A percentile compares a stretch with the other conserved stretches of the same genome.
Evolutionary conservation across 148 eudicot genomes (phyloP).

Genomic region (Persicaria tinctoria): DNA sequence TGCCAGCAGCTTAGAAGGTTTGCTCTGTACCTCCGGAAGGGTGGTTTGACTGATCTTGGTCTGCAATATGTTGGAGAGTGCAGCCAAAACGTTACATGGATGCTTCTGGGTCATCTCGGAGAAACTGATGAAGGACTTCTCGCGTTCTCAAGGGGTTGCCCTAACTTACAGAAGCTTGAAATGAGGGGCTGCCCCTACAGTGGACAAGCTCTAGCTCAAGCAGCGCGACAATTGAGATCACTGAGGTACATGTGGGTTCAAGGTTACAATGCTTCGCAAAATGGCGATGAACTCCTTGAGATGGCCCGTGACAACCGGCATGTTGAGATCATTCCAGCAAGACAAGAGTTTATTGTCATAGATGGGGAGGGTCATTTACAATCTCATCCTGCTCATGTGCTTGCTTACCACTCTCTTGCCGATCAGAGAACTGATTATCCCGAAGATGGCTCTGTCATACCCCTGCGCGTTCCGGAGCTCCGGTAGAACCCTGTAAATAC

Average conservation of each 20-base stretch:
- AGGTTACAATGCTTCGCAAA: conserved; percentile 53
- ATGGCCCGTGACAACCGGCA: conserved; percentile 78
- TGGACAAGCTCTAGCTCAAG: conserved; percentile 50
- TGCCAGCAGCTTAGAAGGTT: conserved; percentile 63
- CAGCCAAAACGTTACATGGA: conserved; percentile 76
- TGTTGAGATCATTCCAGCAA: conserved; percentile 77
- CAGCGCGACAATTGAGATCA: conserved; percentile 33
- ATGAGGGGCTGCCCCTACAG: conserved; percentile 78
- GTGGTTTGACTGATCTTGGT: conserved; percentile 62
- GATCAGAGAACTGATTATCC: conserved; percentile 80
- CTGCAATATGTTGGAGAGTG: conserved; percentile 59
- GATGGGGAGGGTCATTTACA: conserved; percentile 29
- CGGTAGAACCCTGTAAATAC: conserved; percentile 15
- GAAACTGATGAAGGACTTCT: conserved; percentile 73
- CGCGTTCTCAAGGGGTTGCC: conserved; percentile 75
- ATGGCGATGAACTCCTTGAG: conserved; percentile 28
- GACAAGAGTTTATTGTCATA: conserved; percentile 25
- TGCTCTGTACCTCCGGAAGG: conserved; percentile 69
- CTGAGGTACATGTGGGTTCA: conserved; percentile 93
- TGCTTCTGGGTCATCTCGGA: conserved; percentile 78
- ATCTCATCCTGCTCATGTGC: conserved; percentile 74
- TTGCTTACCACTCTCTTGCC: conserved; percentile 83
- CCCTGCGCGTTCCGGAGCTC: conserved; percentile 20
- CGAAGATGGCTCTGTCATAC: conserved; percentile 33
- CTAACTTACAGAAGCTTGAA: conserved; percentile 69